A percentile compares a stretch with the other conserved stretches of the same genome.
Conservation (phyloP, 2,329 filamentous ascomycete genomes). For the Calonectria leucothoes region DNA sequence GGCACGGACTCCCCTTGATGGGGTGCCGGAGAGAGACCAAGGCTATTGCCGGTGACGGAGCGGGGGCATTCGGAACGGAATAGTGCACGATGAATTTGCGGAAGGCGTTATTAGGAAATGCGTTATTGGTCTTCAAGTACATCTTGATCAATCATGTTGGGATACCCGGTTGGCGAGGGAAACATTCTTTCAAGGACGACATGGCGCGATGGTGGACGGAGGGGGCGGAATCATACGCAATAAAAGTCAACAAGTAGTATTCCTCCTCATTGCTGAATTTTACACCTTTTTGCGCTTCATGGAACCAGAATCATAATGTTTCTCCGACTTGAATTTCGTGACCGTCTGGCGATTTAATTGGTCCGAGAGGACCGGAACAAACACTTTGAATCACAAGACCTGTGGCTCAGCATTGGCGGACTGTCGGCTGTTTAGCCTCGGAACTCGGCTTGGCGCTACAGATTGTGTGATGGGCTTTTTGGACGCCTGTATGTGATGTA, state of each 20-base stretch:
- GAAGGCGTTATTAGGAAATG: not conserved
- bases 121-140: not conserved
- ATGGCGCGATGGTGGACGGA: not conserved
- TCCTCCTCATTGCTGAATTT: not conserved
- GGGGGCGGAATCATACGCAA: not conserved
- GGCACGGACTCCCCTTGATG: not conserved
- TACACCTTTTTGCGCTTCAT: not conserved
- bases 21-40: no score
- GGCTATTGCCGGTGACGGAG: not conserved
- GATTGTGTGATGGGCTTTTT: not conserved
- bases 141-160: not conserved
- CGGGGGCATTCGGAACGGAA: not conserved
- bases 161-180: not conserved
- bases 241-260: not conserved
- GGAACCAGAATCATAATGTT: not conserved
- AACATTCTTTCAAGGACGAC: not conserved
- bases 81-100: not conserved
- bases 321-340: not conserved
- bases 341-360: not conserved
- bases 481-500: not conserved
- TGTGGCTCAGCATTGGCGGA: constrained; percentile 1
- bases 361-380: not conserved
- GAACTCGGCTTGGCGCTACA: constrained; percentile 14
- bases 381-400: not conserved
- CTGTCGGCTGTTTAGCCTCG: constrained; percentile 19